Evolutionary conservation across 192 early-diverging fungal species (phyloP).

Genomic region (Rhizoclosmatium sp.): DNA sequence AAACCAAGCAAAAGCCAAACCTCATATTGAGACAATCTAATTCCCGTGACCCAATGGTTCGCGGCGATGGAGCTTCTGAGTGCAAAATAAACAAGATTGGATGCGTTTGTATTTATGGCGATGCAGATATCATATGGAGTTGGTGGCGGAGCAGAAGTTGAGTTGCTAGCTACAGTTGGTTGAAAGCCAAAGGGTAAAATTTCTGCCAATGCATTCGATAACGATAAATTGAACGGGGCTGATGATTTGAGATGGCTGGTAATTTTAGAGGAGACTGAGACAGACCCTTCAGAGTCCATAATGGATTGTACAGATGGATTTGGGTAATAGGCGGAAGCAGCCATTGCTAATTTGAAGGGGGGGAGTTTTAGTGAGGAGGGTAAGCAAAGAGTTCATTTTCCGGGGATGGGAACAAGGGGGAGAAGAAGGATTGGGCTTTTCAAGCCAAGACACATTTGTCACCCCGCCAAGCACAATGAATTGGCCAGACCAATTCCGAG

Average conservation of each 20-base stretch:
- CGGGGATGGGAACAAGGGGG: no score
- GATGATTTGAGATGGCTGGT: background rate
- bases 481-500: no score
- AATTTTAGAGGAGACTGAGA: background rate
- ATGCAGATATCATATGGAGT: slow-evolving; percentile 36
- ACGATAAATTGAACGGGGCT: background rate
- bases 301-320: slow-evolving; percentile 23
- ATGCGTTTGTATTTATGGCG: slow-evolving; percentile 21
- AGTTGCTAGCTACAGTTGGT: slow-evolving; percentile 1
- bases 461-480: no score
- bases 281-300: slow-evolving; percentile 29
- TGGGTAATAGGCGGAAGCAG: slow-evolving; percentile 23
- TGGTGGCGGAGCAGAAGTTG: slow-evolving; percentile 27
- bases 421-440: no score
- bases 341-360: slow-evolving; percentile 4
- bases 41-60: slow-evolving; percentile 33
- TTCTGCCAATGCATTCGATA: slow-evolving; percentile 32
- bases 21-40: slow-evolving; percentile 30
- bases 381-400: no score
- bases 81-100: slow-evolving; percentile 17
- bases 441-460: no score
- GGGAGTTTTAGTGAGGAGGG: no score
- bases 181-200: slow-evolving; percentile 38
- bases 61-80: slow-evolving; percentile 33
- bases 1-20: background rate